Conservation (phyloP, 257 asterid species). For the Knoxia roxburghii region DNA sequence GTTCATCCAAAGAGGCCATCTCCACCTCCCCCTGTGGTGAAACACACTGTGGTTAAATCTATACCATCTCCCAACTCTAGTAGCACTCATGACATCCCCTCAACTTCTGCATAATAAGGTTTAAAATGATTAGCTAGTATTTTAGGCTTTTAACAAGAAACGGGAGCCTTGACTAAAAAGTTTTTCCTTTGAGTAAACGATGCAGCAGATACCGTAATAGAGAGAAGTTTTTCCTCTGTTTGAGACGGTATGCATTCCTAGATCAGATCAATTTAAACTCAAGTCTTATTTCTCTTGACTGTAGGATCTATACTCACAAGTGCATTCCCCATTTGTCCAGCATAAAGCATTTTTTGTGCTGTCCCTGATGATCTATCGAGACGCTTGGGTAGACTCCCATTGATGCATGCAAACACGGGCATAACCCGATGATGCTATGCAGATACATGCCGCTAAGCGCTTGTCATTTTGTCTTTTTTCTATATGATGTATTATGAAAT, state of each 20-base stretch:
- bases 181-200: neutral
- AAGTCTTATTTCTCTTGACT: neutral
- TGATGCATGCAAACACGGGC: neutral
- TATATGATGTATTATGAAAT: neutral
- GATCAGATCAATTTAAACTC: neutral
- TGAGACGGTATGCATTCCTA: neutral
- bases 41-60: conserved; percentile 31
- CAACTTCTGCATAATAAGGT: conserved; percentile 42
- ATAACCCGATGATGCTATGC: neutral
- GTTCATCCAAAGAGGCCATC: conserved; percentile 47
- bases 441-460: neutral
- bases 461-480: neutral
- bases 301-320: neutral
- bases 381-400: neutral
- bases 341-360: neutral
- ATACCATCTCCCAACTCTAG: conserved; percentile 18
- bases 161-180: neutral
- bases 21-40: conserved; percentile 37
- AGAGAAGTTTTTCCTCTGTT: neutral
- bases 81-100: conserved; percentile 37
- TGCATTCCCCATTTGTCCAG: neutral
- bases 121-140: neutral
- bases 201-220: neutral
- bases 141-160: neutral
- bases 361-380: neutral